These are phyloP conservation scores for Cyclotella atomus DNA, from an alignment of 108 stramenopile species.

Conservation along the genomic window DNA sequence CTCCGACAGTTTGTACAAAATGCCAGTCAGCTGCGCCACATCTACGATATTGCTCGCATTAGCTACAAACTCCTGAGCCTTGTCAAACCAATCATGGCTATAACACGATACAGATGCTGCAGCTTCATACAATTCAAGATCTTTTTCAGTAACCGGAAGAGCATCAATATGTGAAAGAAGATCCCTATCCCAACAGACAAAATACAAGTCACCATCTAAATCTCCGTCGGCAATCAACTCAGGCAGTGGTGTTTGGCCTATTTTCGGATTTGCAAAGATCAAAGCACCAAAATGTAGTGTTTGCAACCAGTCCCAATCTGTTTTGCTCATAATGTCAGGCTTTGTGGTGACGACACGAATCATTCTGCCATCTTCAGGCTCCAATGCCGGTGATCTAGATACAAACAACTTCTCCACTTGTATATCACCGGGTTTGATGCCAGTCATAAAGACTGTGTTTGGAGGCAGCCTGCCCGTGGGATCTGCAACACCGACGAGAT, in stretches of 20 bases:
- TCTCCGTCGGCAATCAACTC: conserved; percentile 58
- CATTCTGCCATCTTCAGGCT: conserved; percentile 42
- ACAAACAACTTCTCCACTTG: conserved; percentile 41
- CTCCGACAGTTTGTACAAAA: conserved; percentile 30
- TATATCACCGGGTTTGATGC: conserved; percentile 7
- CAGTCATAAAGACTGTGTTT: conserved; percentile 55
- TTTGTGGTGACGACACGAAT: conserved; percentile 34
- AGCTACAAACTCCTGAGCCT: conserved; percentile 43
- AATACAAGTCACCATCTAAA: conserved; percentile 70
- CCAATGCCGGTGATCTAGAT: conserved; percentile 50
- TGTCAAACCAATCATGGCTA: conserved; percentile 35
- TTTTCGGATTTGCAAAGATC: conserved; percentile 24
- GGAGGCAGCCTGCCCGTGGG: conserved; percentile 51
- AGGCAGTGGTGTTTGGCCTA: conserved; percentile 43
- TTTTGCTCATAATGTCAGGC: conserved; percentile 51
- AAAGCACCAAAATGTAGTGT: conserved; percentile 51
- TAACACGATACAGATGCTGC: conserved; percentile 2
- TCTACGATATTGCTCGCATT: conserved; percentile 10
- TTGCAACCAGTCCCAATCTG: conserved; percentile 51
- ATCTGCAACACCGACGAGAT: conserved; percentile 60
- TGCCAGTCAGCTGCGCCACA: conserved; percentile 22
- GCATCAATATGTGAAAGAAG: conserved; percentile 29
- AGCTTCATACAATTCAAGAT: not conserved
- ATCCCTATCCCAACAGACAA: conserved; percentile 54
- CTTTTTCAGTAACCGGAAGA: conserved; percentile 34